Conservation (phyloP, 2,329 filamentous ascomycete genomes). For the Zasmidium citrigriseum region DNA sequence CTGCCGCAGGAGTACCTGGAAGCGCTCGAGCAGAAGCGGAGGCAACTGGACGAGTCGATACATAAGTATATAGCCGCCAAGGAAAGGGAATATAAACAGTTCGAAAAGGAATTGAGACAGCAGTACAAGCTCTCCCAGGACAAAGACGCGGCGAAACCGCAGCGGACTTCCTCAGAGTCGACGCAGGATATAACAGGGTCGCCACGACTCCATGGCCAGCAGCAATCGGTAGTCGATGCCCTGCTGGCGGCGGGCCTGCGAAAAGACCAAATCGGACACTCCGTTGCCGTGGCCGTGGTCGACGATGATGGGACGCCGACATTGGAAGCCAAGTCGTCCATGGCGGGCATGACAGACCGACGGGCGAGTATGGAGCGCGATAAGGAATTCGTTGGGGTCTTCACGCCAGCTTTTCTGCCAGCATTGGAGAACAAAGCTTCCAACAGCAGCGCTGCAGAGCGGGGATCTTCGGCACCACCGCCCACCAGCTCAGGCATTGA, state of each 20-base stretch:
- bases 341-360: conserved; percentile 28
- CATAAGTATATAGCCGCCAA: conserved; percentile 41
- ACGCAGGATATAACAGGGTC: conserved; percentile 12
- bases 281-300: conserved; percentile 17
- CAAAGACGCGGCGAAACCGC: conserved; percentile 6
- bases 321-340: conserved; percentile 14
- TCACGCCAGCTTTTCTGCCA: conserved; percentile 38
- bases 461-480: conserved; percentile 30
- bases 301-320: conserved; percentile 14
- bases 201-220: conserved; percentile 11
- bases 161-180: conserved; percentile 15
- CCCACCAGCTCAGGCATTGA: conserved; percentile 1
- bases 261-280: conserved; percentile 22
- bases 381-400: conserved; percentile 38
- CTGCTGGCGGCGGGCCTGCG: conserved; percentile 25
- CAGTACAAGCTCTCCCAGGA: conserved; percentile 18
- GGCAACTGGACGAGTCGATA: conserved; percentile 39
- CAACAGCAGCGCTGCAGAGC: conserved; percentile 8
- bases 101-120: conserved; percentile 35
- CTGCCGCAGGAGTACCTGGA: conserved; percentile 35
- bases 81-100: conserved; percentile 39
- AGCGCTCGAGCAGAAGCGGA: conserved; percentile 37
- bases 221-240: conserved; percentile 24
- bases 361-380: conserved; percentile 30
- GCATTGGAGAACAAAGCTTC: conserved; percentile 30